Percentiles rank a stretch among this genome's conserved stretches.
These are phyloP conservation scores for Verticillium albo-atrum DNA, from an alignment of 2,329 filamentous ascomycete species.

Conservation along the genomic window DNA sequence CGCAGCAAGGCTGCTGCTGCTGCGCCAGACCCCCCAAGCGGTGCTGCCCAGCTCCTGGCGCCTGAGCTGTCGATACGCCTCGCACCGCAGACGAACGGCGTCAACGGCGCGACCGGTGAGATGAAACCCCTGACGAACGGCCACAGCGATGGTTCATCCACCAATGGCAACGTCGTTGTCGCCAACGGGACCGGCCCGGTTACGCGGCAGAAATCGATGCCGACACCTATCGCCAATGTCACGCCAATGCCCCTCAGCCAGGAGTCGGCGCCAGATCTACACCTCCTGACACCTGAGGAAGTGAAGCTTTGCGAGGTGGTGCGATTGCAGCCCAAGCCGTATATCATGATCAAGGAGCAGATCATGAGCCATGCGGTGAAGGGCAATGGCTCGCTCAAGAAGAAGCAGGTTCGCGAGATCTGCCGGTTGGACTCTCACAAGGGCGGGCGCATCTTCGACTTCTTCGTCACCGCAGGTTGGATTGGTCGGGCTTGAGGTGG, in stretches of 20 bases:
- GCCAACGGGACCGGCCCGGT: slow-evolving; percentile 26
- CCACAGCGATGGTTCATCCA: slow-evolving; percentile 39
- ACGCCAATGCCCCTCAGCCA: slow-evolving; percentile 64
- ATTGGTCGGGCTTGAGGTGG: slow-evolving; percentile 69
- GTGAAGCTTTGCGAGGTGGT: slow-evolving; percentile 79
- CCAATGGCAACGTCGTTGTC: slow-evolving; percentile 30
- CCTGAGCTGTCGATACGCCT: slow-evolving; percentile 68
- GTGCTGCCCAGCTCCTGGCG: slow-evolving; percentile 71
- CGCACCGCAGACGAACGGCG: slow-evolving; percentile 23
- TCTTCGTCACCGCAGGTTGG: slow-evolving; percentile 91
- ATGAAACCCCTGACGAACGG: slow-evolving; percentile 51
- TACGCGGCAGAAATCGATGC: slow-evolving; percentile 44
- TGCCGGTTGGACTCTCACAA: slow-evolving; percentile 81
- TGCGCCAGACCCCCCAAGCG: slow-evolving; percentile 63
- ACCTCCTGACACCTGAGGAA: slow-evolving; percentile 82
- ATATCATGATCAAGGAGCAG: slow-evolving; percentile 89
- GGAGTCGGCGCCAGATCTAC: slow-evolving; percentile 75
- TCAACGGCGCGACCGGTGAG: slow-evolving; percentile 40
- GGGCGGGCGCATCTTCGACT: slow-evolving; percentile 83
- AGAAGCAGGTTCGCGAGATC: slow-evolving; percentile 87
- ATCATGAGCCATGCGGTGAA: slow-evolving; percentile 89
- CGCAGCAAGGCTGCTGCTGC: slow-evolving; percentile 62
- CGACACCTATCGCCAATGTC: slow-evolving; percentile 56
- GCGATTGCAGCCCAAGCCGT: slow-evolving; percentile 87
- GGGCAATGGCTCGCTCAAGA: slow-evolving; percentile 82